phyloP scores from a whole-genome alignment of 768 basidiomycete genomes.

The Boletus bicolor region DNA sequence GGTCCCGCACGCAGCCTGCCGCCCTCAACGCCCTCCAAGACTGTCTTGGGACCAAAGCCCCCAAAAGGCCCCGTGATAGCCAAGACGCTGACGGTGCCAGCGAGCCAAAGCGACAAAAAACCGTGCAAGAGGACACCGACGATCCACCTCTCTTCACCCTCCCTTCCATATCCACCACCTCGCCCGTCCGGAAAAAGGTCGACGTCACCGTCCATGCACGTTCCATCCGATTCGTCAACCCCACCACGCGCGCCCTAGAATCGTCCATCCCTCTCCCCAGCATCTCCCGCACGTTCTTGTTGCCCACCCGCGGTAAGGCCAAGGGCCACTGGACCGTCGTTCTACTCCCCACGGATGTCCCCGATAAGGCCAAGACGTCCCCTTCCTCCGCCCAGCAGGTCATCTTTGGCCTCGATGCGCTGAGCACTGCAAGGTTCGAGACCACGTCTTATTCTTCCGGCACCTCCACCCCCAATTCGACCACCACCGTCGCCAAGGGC shows the following conservation, averaged over 20 bases:
- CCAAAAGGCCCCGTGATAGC: conserved; percentile 27
- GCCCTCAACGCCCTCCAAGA: conserved; percentile 22
- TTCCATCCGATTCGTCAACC: conserved; percentile 52
- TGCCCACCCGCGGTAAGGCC: conserved; percentile 71
- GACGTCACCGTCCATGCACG: conserved; percentile 56
- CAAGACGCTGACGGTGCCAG: conserved; percentile 9
- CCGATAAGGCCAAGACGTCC: conserved; percentile 42
- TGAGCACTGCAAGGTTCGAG: conserved; percentile 42
- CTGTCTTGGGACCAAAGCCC: conserved; percentile 2
- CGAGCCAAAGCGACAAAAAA: conserved; percentile 21
- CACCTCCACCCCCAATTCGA: conserved; percentile 22
- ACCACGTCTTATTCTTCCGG: conserved; percentile 38
- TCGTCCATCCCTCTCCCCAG: conserved; percentile 46
- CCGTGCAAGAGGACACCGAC: conserved; percentile 19
- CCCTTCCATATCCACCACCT: conserved; percentile 63
- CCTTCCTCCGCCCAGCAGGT: conserved; percentile 47
- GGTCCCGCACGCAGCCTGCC: conserved; percentile 23
- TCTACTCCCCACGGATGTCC: conserved; percentile 54
- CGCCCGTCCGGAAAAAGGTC: conserved; percentile 74
- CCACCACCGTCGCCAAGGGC: conserved; percentile 46
- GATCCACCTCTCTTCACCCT: conserved; percentile 55
- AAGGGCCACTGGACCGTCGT: conserved; percentile 74
- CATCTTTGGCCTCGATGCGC: conserved; percentile 70
- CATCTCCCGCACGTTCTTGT: conserved; percentile 61
- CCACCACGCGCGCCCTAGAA: conserved; percentile 48